A percentile compares a stretch with the other conserved stretches of the same genome.
phyloP scores from a whole-genome alignment of 176 grass and related monocot species.

The Chloris gayana region DNA sequence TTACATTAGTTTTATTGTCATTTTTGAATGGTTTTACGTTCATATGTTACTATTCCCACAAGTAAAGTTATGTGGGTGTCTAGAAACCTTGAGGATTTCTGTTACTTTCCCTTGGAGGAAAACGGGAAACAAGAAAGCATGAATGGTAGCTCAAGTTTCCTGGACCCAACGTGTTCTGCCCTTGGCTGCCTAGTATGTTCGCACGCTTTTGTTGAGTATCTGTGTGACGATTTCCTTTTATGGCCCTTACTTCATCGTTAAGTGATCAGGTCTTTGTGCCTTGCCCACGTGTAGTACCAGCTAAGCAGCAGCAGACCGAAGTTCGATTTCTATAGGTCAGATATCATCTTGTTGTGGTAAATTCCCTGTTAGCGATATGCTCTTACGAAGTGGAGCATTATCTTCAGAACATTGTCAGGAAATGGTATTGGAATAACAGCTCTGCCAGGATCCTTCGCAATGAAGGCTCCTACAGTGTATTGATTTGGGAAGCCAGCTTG shows the following conservation, averaged over 20 bases:
- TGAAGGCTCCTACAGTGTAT: background rate
- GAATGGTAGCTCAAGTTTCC: constrained; percentile 23
- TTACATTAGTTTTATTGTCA: background rate
- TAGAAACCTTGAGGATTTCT: constrained; percentile 23
- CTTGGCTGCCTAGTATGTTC: background rate
- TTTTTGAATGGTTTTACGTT: constrained; percentile 14
- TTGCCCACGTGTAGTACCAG: background rate
- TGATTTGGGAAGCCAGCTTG: constrained; percentile 12
- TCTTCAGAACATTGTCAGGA: background rate
- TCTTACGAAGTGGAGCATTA: background rate
- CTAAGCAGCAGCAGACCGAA: background rate
- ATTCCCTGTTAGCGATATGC: background rate
- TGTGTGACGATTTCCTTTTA: background rate
- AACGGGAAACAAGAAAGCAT: constrained; percentile 22
- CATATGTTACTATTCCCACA: constrained; percentile 31
- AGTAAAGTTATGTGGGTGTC: constrained; percentile 32
- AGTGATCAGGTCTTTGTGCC: constrained; percentile 9
- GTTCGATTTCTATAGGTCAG: background rate
- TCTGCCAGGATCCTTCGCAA: background rate
- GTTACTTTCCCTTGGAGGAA: constrained; percentile 22
- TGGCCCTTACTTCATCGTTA: constrained; percentile 18
- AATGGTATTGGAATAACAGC: constrained; percentile 3
- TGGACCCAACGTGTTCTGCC: constrained; percentile 3
- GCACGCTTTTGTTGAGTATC: background rate
- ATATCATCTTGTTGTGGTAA: background rate